A percentile compares a stretch with the other conserved stretches of the same genome.
These are phyloP conservation scores for Tolypocladium pustulatum DNA, from an alignment of 2,329 filamentous ascomycete genomes.

Conservation along the genomic window DNA sequence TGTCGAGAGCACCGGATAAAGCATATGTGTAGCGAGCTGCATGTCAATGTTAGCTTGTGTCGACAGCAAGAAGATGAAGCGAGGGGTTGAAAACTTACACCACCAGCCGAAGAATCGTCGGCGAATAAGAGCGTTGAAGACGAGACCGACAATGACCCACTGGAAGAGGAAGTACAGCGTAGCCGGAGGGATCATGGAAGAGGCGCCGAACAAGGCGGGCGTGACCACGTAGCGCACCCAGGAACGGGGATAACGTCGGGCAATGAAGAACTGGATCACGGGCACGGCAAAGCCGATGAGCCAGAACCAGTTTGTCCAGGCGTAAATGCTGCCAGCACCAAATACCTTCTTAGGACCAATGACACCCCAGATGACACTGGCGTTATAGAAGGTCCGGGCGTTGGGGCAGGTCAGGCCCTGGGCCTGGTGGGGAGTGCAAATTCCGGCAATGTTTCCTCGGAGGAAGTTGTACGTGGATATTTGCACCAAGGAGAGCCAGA, in stretches of 20 bases:
- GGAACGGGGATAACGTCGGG: slow-evolving; percentile 34
- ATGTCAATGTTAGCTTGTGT: background rate
- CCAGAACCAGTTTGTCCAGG: slow-evolving; percentile 43
- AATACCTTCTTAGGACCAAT: slow-evolving; percentile 33
- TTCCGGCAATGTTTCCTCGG: slow-evolving; percentile 36
- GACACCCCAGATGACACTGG: slow-evolving; percentile 50
- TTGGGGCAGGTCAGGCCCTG: slow-evolving; percentile 46
- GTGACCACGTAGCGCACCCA: slow-evolving; percentile 38
- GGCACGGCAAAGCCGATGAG: slow-evolving; percentile 39
- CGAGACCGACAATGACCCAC: slow-evolving; percentile 43
- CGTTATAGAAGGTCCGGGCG: slow-evolving; percentile 49
- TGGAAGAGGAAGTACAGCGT: slow-evolving; percentile 44
- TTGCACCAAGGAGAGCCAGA: slow-evolving; percentile 27
- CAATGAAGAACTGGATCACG: slow-evolving; percentile 35
- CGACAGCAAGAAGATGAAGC: too few species aligned
- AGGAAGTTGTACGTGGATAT: slow-evolving; percentile 27
- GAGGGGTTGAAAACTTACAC: slow-evolving; percentile 24
- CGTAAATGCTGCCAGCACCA: slow-evolving; percentile 30
- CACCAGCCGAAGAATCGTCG: slow-evolving; percentile 44
- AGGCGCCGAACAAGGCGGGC: slow-evolving; percentile 42
- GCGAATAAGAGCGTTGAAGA: slow-evolving; percentile 45
- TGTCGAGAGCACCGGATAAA: slow-evolving; percentile 46
- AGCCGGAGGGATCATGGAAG: slow-evolving; percentile 40
- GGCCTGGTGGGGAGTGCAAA: slow-evolving; percentile 37
- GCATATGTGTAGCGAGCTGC: slow-evolving; percentile 43